Evolutionary conservation across 2,329 filamentous ascomycete genomes (phyloP).

Genomic region (Ascochyta fabae): DNA sequence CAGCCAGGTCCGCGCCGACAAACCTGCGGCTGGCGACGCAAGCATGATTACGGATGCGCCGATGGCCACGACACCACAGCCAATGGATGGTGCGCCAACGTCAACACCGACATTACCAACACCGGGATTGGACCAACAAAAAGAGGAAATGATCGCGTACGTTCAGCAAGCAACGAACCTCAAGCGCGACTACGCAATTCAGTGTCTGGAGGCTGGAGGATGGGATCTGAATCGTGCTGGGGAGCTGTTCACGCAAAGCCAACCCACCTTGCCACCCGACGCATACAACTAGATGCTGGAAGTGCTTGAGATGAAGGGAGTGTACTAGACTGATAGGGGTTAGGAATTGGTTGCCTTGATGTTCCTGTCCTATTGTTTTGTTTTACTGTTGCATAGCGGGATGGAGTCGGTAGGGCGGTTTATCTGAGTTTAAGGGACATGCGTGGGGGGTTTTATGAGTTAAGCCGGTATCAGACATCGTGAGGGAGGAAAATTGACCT

Average conservation of each 20-base stretch:
- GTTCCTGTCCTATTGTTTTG: background rate
- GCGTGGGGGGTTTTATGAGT: background rate
- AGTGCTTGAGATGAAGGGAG: background rate
- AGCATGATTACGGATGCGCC: slow-evolving; percentile 23
- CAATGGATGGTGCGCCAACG: slow-evolving; percentile 51
- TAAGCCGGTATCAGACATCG: too few species aligned
- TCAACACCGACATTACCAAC: slow-evolving; percentile 8
- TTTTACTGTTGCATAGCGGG: slow-evolving; percentile 11
- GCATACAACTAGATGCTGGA: slow-evolving; percentile 45
- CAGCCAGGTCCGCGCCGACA: slow-evolving; percentile 72
- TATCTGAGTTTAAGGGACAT: background rate
- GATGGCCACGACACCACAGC: slow-evolving; percentile 53
- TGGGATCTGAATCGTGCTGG: slow-evolving; percentile 83
- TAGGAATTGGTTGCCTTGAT: too few species aligned
- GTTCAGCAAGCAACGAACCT: slow-evolving; percentile 80
- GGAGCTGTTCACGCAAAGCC: slow-evolving; percentile 75
- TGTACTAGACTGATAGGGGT: background rate
- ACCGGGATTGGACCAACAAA: slow-evolving; percentile 48
- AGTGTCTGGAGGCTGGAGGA: slow-evolving; percentile 78
- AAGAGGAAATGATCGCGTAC: slow-evolving; percentile 73
- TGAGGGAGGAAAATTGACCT: too few species aligned
- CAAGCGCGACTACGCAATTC: slow-evolving; percentile 76
- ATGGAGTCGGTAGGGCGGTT: background rate
- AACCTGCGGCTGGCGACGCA: slow-evolving; percentile 50
- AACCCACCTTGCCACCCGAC: slow-evolving; percentile 58